Base-by-base conservation (phyloP, 1,139 yeast genomes). In the Torulaspora globosa region DNA sequence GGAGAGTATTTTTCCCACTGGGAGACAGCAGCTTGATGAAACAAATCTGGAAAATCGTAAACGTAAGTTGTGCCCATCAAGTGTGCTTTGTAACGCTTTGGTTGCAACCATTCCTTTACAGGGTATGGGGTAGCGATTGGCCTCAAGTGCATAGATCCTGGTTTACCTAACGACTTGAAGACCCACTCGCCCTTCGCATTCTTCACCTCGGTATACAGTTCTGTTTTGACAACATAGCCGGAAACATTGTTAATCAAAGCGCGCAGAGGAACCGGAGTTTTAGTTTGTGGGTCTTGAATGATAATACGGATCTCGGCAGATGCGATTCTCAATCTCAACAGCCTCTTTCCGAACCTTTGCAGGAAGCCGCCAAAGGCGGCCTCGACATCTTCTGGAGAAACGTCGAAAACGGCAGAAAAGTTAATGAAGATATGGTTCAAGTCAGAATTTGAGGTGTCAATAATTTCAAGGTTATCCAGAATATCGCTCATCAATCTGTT, bases 11-110 rank as follows among this genome's bases (percentile, higher is more conserved):
- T 78, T 67, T 83, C 83, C 98, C 98, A 92, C 68, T 82, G 84
- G 27, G 92, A 76, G 50, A 79, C 70, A 41, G 87, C 78, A 30
- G 96, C 95, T 74, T 92, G 97, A 62, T 94, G 88, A 84, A 94
- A 92, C 63, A 92, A 74, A 67, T 92, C 98, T 43, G 98, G 98
- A 92, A 92, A 94, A 70, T 92, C 98, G 66, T 94, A 94, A 42
- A 88, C 96, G 65, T 88, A 92, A 19, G 98, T 90, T 14, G 98
- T 92, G 54, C 98, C 98, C 92, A 92, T 86, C 63, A 88, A 79
- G 71, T 92, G 97, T 40, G 98, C 98, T 74, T 85, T 87, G 75
- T 94, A 94, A 73, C 98, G 89, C 72, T 92, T 92, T 60, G 97
- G 97, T 74, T 92, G 98, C 63, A 92, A 78, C 72, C 95, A 90